Base-by-base conservation (phyloP, 2,329 filamentous ascomycete genomes). In the Alternaria triticimaculans region DNA sequence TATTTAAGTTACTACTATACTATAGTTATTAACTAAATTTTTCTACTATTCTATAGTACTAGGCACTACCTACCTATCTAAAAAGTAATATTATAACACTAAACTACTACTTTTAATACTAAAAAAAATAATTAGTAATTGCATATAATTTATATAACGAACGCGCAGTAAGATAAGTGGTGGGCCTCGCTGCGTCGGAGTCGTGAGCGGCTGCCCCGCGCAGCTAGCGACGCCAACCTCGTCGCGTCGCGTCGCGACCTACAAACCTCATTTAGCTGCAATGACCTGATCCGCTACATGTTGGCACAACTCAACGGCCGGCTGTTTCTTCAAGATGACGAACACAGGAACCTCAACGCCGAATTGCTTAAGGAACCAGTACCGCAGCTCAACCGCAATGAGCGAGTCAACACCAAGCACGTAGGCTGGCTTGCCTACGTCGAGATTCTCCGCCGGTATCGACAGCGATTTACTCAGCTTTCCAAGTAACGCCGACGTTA, bases 361-460 rank as follows among this genome's bases (percentile, higher is more conserved):
- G 21, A 71, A 46, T 30, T 73, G 62, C 15, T 65, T 62, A 4
- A 63, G 46, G 43, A 73, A 65, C 71, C 66, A 72, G 10, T 65
- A 70, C 14, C 70, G 53, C 20, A 74, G 15, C 58, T 73, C 68
- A n/a, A 75, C 66, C n/a, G 72, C 67, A 18, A 70, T 60, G 14
- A 75, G 67, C 26, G 72, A 74, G 43, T 75, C 72, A 15, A 75
- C 60, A 51, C 72, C 72, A 25, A 64, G 48, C 26, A 64, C 60
- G 14, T 58, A 59, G 11, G 57, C 25, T 6, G 62, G 60, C 60
- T 60, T 66, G 43, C 33, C 49, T 6, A 54, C 30, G 30, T 64
- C 50, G 3, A 69, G 55, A 44, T 55, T 53, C 21, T 67, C 60
- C 5, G 41, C 55, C 6, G 60, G 54, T n/a, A 65, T 37, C 12